Base-by-base conservation (phyloP, 2,329 filamentous ascomycete species). In the Fusarium algeriense region DNA sequence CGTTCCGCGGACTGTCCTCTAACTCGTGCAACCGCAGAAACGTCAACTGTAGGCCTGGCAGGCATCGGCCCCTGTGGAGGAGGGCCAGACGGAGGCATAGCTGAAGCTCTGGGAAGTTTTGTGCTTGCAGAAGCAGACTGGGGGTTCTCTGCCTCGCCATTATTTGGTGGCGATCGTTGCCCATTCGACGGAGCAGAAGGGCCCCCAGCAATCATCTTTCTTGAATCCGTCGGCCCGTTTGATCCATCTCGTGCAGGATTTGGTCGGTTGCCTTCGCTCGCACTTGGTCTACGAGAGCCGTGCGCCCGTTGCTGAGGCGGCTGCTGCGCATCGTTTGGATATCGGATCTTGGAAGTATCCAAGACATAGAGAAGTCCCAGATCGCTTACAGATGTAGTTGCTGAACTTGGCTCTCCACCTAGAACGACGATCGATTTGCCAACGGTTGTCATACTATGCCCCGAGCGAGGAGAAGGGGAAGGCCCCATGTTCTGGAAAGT, bases 401-500 rank as follows among this genome's bases (percentile, higher is more conserved):
- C 92, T 19, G 94, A 95, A 80, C 95, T 98, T 17, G 96, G 96
- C 81, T 99, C 97, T 71, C 96, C 96, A 40, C 93, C 97, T 35
- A 98, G 86, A 43, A 98, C 93, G 50, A 98, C 91, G 69, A 99
- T 91, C 65, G 95, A 93, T 80, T 97, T 98, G 34, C 93, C 94
- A 69, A 95, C 93, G 4, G 94, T 91, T 4, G 96, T 98, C 96
- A 99, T 98, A 80, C 94, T 98, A 80, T 99, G 96, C 2, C 96
- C 96, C 19, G 95, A 98, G 66, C 96, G 89, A 35, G 96, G 91
- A 6, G 95, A 98, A 0, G 96, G 96, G 2, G 95, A 97, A 6
- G 95, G 95, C 0, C 96, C 96, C 96, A 99, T 99, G 78, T 99
- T 99, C 78, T 99, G 96, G 82, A 99, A 99, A 38, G 96, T 99